Evolutionary conservation across 352 stramenopile genomes (phyloP).

Genomic region (Globisporangium spinosum): DNA sequence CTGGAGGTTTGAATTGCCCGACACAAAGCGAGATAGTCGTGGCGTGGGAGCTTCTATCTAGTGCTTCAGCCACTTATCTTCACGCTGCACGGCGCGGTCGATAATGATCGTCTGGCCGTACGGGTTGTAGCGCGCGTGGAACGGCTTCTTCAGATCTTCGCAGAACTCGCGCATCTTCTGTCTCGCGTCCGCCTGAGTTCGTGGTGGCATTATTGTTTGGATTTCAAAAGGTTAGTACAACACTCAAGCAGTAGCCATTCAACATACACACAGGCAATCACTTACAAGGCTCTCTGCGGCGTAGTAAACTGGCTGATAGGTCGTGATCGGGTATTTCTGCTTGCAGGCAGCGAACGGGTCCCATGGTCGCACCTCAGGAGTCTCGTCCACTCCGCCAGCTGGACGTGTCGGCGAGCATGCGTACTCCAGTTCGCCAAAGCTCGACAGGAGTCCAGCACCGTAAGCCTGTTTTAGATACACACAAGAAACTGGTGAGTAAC

Average conservation of each 20-base stretch:
- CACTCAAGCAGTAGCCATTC: not conserved
- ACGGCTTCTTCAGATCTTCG: conserved; percentile 93
- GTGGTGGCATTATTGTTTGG: not conserved
- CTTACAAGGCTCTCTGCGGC: conserved; percentile 91
- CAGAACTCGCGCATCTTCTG: conserved; percentile 94
- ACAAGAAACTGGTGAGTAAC: not conserved
- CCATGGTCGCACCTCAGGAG: conserved; percentile 91
- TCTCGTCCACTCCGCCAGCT: conserved; percentile 48
- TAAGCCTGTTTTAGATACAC: conserved; percentile 73
- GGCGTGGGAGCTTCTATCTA: not conserved
- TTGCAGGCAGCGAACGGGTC: conserved; percentile 91
- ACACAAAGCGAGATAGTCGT: not conserved
- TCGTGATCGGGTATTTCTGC: conserved; percentile 97
- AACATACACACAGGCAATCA: not conserved
- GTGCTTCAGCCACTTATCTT: conserved; percentile 52
- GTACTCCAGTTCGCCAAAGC: conserved; percentile 97
- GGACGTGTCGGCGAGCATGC: conserved; percentile 75
- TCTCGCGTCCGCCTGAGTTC: conserved; percentile 83
- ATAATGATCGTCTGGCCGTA: conserved; percentile 87
- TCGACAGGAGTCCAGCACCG: conserved; percentile 94
- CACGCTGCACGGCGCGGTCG: conserved; percentile 63
- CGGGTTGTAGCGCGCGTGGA: conserved; percentile 94
- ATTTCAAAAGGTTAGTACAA: not conserved
- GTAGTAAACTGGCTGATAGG: conserved; percentile 97
- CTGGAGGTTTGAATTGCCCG: not conserved